These are phyloP conservation scores for Stagonosporopsis cucurbitacearum DNA, from an alignment of 2,329 filamentous ascomycete species.

Conservation along the genomic window DNA sequence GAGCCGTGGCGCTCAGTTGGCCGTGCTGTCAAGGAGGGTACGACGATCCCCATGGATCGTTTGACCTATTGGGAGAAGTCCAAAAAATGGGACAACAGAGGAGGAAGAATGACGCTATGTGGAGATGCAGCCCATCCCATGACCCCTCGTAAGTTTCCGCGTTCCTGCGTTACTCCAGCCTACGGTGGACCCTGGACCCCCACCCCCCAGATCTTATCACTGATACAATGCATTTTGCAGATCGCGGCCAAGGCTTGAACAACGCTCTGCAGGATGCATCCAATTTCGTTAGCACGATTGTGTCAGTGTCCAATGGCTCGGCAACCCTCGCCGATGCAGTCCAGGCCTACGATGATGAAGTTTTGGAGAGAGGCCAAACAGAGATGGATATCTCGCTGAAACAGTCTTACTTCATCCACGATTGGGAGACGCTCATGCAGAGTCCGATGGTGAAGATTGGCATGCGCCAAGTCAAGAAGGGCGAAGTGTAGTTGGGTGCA, in stretches of 20 bases:
- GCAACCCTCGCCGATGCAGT: slow-evolving; percentile 25
- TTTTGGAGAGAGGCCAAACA: slow-evolving; percentile 51
- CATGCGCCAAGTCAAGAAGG: slow-evolving; percentile 21
- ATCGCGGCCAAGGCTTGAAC: slow-evolving; percentile 47
- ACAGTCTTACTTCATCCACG: slow-evolving; percentile 57
- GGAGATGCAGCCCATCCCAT: slow-evolving; percentile 51
- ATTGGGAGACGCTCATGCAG: slow-evolving; percentile 42
- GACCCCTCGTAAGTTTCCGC: slow-evolving; percentile 37
- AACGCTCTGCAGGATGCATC: slow-evolving; percentile 43
- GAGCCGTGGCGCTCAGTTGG: slow-evolving; percentile 42
- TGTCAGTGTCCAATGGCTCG: slow-evolving; percentile 13
- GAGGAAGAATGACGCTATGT: slow-evolving; percentile 43
- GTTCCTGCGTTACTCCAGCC: slow-evolving; percentile 12
- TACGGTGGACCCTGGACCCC: slow-evolving; percentile 16
- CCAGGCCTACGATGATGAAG: slow-evolving; percentile 44
- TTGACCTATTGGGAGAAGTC: slow-evolving; percentile 42
- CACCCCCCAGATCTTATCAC: slow-evolving; percentile 12
- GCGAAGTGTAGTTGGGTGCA: slow-evolving; percentile 10
- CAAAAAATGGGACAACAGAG: slow-evolving; percentile 40
- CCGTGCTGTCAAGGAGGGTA: slow-evolving; percentile 28
- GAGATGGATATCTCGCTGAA: slow-evolving; percentile 54
- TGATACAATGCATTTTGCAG: slow-evolving; percentile 23
- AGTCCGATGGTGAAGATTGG: slow-evolving; percentile 39
- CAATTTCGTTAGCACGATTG: slow-evolving; percentile 29
- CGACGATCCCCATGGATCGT: slow-evolving; percentile 34